Percentiles rank a stretch among this genome's conserved stretches.
phyloP scores from a whole-genome alignment of 2,329 filamentous ascomycete species.

The Penicillium sp. region DNA sequence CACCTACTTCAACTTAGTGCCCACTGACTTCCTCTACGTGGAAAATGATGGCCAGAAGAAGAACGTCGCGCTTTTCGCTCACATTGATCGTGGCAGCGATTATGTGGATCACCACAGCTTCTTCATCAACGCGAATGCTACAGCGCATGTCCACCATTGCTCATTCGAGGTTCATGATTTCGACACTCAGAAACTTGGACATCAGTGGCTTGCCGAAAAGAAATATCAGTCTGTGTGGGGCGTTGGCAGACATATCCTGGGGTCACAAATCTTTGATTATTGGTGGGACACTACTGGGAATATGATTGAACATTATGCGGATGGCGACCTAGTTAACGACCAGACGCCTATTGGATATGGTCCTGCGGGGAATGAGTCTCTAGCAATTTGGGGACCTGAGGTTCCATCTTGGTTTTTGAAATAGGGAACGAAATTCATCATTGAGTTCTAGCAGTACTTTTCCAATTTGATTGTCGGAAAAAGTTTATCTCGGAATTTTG shows the following conservation, averaged over 20 bases:
- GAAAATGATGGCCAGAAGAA: constrained; percentile 24
- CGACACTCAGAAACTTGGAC: constrained; percentile 56
- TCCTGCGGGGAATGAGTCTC: constrained; percentile 37
- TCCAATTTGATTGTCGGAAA: not conserved
- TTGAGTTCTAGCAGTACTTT: not conserved
- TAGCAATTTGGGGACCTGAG: constrained; percentile 44
- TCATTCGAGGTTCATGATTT: constrained; percentile 58
- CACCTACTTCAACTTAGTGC: constrained; percentile 36
- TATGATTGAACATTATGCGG: constrained; percentile 51
- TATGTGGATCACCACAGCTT: constrained; percentile 59
- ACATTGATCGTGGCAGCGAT: constrained; percentile 54
- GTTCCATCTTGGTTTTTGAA: constrained; percentile 40
- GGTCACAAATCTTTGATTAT: constrained; percentile 58
- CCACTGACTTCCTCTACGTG: constrained; percentile 37
- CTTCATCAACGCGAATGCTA: constrained; percentile 48
- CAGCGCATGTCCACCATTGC: constrained; percentile 54
- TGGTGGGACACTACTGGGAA: constrained; percentile 49
- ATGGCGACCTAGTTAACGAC: constrained; percentile 57
- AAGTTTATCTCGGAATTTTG: not conserved
- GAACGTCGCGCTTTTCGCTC: constrained; percentile 51
- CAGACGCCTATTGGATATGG: constrained; percentile 40
- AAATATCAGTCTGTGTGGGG: constrained; percentile 55
- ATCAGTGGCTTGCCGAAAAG: constrained; percentile 54
- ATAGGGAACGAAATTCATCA: constrained; percentile 7
- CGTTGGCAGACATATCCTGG: constrained; percentile 56